These are phyloP conservation scores for Moesziomyces globuligerus DNA, from an alignment of 1,284 basidiomycete species.

Conservation along the genomic window DNA sequence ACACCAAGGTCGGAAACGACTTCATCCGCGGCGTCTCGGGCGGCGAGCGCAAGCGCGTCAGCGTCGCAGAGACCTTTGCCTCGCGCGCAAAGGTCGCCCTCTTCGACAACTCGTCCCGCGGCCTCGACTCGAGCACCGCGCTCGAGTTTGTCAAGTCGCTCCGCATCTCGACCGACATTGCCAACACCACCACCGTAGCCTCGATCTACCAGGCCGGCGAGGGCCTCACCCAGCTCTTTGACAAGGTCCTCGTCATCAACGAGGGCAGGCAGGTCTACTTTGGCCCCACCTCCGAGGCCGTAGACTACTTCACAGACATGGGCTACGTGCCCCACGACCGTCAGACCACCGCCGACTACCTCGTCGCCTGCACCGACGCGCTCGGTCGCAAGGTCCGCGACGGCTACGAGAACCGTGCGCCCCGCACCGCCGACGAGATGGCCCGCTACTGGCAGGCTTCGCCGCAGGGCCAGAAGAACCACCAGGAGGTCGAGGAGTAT, in stretches of 20 bases:
- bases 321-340: constrained; percentile 69
- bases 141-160: constrained; percentile 59
- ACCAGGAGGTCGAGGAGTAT: constrained; percentile 48
- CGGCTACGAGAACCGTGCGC: constrained; percentile 56
- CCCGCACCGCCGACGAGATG: constrained; percentile 58
- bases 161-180: constrained; percentile 53
- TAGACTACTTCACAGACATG: constrained; percentile 56
- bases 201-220: constrained; percentile 64
- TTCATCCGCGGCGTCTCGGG: constrained; percentile 67
- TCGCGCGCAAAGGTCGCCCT: constrained; percentile 53
- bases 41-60: constrained; percentile 68
- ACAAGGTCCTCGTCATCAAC: constrained; percentile 61
- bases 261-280: constrained; percentile 65
- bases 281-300: constrained; percentile 51
- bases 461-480: constrained; percentile 34
- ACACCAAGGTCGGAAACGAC: constrained; percentile 67
- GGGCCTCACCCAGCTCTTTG: constrained; percentile 54
- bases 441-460: constrained; percentile 47
- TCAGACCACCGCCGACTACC: constrained; percentile 62
- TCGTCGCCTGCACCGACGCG: constrained; percentile 69
- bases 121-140: constrained; percentile 59
- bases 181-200: constrained; percentile 39
- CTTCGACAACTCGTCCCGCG: constrained; percentile 61
- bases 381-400: constrained; percentile 68
- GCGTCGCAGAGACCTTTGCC: constrained; percentile 67